phyloP scores from a whole-genome alignment of 2,329 filamentous ascomycete species.

The Pyrenophora tritici-repentis region DNA sequence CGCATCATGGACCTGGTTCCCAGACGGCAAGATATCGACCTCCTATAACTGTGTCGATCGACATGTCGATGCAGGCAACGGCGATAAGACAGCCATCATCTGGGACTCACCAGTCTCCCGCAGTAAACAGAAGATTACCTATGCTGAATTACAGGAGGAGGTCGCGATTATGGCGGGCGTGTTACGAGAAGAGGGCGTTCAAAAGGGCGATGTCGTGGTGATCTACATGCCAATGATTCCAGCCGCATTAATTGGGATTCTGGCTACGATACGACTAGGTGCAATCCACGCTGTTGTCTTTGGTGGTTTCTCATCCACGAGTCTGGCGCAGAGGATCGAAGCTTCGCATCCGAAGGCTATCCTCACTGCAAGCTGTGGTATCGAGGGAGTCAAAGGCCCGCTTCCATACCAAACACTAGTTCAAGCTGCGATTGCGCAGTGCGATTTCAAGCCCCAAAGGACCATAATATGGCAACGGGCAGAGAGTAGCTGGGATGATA shows the following conservation, averaged over 20 bases:
- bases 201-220: conserved; percentile 81
- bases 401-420: conserved; percentile 76
- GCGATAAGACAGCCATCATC: conserved; percentile 73
- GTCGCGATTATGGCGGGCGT: conserved; percentile 82
- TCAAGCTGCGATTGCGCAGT: conserved; percentile 70
- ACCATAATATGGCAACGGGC: conserved; percentile 85
- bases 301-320: conserved; percentile 73
- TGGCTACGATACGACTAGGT: conserved; percentile 79
- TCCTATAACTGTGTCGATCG: conserved; percentile 93
- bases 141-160: conserved; percentile 74
- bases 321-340: conserved; percentile 49
- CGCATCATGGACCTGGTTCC: conserved; percentile 67
- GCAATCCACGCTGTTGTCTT: conserved; percentile 94
- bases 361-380: conserved; percentile 88
- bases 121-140: conserved; percentile 73
- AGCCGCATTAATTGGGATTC: conserved; percentile 80
- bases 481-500: conserved; percentile 71
- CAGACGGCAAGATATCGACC: conserved; percentile 83
- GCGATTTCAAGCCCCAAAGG: conserved; percentile 71
- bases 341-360: conserved; percentile 79
- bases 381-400: conserved; percentile 82
- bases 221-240: conserved; percentile 99
- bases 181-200: conserved; percentile 77
- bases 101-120: conserved; percentile 86
- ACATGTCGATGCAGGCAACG: conserved; percentile 71